Percentiles rank a stretch among this genome's conserved stretches.
These are phyloP conservation scores for Chlorella vulgaris DNA, from an alignment of 139 green algal species.

Conservation along the genomic window DNA sequence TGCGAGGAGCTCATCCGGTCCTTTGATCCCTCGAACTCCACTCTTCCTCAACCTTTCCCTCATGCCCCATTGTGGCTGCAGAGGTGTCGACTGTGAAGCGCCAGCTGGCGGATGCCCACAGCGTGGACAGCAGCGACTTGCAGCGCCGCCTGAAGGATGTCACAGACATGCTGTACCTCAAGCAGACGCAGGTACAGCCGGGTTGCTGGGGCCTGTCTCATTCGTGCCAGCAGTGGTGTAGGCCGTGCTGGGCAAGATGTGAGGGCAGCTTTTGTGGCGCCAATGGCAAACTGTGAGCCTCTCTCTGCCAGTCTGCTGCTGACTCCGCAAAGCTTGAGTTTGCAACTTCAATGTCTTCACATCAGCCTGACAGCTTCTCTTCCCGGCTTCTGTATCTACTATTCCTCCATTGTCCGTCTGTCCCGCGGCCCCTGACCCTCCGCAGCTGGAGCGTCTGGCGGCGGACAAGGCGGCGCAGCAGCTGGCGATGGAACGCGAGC, in stretches of 20 bases:
- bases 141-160: constrained; percentile 60
- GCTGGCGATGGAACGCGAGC: constrained; percentile 74
- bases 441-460: constrained; percentile 46
- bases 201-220: no score
- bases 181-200: constrained; percentile 77
- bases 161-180: constrained; percentile 73
- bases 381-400: no score
- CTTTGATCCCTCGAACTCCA: no score
- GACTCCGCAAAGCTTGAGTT: no score
- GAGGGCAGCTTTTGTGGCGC: not conserved
- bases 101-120: constrained; percentile 27
- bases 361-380: no score
- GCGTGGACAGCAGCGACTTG: constrained; percentile 50
- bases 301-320: not conserved
- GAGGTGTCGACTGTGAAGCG: constrained; percentile 42
- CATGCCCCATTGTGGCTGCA: not conserved
- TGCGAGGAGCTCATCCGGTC: no score
- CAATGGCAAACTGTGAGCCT: not conserved
- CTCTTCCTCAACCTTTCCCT: no score
- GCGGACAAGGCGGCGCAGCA: constrained; percentile 67
- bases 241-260: no score
- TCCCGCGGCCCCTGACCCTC: no score
- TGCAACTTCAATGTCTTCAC: no score
- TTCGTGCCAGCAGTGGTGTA: no score
- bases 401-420: no score